Conservation (phyloP, 805 yeast species). For the Saccharomycopsis guyanensis region DNA sequence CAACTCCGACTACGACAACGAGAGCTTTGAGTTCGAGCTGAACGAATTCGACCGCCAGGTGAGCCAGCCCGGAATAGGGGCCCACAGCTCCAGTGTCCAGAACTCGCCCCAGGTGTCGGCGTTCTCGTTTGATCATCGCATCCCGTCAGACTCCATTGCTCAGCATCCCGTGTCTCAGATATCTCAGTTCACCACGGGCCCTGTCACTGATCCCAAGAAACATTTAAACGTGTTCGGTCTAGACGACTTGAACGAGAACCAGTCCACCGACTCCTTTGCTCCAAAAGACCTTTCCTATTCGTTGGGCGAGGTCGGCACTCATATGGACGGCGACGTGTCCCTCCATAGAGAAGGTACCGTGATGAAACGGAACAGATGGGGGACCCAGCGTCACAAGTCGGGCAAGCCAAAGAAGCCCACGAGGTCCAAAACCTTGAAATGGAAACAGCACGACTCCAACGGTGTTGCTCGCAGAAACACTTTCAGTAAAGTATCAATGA, state of each 20-base stretch:
- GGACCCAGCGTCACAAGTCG: conserved; percentile 71
- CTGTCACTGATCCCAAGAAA: too few species aligned
- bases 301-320: conserved; percentile 14
- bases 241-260: conserved; percentile 11
- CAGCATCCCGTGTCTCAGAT: too few species aligned
- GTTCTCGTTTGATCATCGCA: neutral
- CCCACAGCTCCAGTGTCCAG: too few species aligned
- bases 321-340: conserved; percentile 24
- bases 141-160: neutral
- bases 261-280: conserved; percentile 9
- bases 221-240: conserved; percentile 2
- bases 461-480: neutral
- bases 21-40: conserved; percentile 6
- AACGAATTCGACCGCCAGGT: neutral
- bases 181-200: too few species aligned
- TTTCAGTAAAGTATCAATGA: neutral
- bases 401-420: conserved; percentile 53
- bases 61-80: neutral
- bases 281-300: too few species aligned
- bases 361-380: conserved; percentile 82
- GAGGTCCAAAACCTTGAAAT: conserved; percentile 53
- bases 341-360: conserved; percentile 37
- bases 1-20: conserved; percentile 8
- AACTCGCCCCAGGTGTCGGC: neutral
- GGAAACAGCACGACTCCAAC: conserved; percentile 26